Evolutionary conservation across 495 filamentous ascomycete genomes (phyloP), one percentile per base, ranked within the genome.

Genomic region (Neurospora sp.): DNA sequence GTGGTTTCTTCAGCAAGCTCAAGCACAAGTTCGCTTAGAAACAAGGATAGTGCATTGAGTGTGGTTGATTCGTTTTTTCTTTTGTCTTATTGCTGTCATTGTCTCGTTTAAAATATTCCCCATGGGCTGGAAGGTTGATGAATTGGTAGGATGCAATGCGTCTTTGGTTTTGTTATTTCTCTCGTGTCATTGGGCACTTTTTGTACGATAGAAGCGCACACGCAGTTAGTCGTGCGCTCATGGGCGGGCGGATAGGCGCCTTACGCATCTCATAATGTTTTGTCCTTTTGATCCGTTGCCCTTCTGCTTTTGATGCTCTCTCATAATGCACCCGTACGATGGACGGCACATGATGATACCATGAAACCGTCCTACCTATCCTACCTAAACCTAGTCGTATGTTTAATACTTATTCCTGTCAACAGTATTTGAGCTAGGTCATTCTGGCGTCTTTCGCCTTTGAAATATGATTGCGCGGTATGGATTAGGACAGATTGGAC

Each of bases 1-100:
- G 80, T 70, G 82, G 84, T 74, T 81, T 91, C 73, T 86, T 90
- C 71, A 84, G 82, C 74, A 87, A 85, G 78, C 70, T 91, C 65
- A 90, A 88, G 84, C 84, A 84, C 70, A 90, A 85, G 81, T 76
- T 90, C 39, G 73, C 78, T 53, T 73, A 80, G 22, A 40, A 45
- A 70, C 73, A 81, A 80, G 76, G 73, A 79, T 68, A 79, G 79
- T 74, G 71, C 72, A 9, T 74, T 31, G 65, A 53, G 68, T 74
- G 75, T 79, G 16, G 40, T 39, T 69, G 72, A 44, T 70, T 48
- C 70, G 2, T 68, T 70, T 73, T 68, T 73, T 9, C 72, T 69
- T 59, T 72, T 77, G 73, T 72, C 31, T 73, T 77, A 35, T 74
- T 78, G 77, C 31, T 31, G 70, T 40, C 75, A 76, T 78, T 76